Conservation (phyloP, 2,329 filamentous ascomycete species). For the Pseudocercospora pini-densiflorae region DNA sequence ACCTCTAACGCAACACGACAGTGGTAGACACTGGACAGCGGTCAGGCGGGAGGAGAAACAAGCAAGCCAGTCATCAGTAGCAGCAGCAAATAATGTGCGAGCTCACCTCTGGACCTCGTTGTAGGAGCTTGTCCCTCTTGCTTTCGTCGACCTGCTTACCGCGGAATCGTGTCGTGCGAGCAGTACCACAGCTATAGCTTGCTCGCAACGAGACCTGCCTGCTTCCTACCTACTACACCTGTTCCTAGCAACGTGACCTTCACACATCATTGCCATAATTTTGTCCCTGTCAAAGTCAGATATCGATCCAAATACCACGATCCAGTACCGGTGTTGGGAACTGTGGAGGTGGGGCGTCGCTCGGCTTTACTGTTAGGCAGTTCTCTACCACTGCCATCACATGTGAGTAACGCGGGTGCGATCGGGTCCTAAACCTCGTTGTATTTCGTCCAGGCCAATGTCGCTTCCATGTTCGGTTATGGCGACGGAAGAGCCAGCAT, state of each 20-base stretch:
- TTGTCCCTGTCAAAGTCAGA: constrained; percentile 1
- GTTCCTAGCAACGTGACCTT: background rate
- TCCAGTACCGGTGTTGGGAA: constrained; percentile 7
- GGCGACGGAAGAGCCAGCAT: constrained; percentile 4
- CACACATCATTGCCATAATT: constrained; percentile 3
- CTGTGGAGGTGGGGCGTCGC: background rate
- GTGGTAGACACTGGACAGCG: constrained; percentile 9
- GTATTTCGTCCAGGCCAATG: background rate
- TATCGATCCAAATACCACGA: constrained; percentile 1
- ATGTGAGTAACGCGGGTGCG: constrained; percentile 23
- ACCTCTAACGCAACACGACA: constrained; percentile 9
- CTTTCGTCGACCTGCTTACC: constrained; percentile 2
- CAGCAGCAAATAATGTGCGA: background rate
- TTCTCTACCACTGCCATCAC: constrained; percentile 14
- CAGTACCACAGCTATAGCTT: constrained; percentile 18
- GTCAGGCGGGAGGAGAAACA: constrained; percentile 15
- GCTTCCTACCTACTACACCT: background rate
- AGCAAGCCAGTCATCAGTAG: background rate
- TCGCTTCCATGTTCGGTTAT: constrained; percentile 9
- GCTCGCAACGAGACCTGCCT: constrained; percentile 19
- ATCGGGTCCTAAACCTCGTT: constrained; percentile 16
- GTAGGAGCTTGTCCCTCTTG: background rate
- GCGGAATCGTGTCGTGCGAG: constrained; percentile 6
- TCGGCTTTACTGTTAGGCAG: constrained; percentile 21
- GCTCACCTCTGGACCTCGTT: background rate